A percentile compares a stretch with the other conserved stretches of the same genome.
Evolutionary conservation across 164 flowering plant genomes (phyloP).

Genomic region (Umbilicus rupestris): DNA sequence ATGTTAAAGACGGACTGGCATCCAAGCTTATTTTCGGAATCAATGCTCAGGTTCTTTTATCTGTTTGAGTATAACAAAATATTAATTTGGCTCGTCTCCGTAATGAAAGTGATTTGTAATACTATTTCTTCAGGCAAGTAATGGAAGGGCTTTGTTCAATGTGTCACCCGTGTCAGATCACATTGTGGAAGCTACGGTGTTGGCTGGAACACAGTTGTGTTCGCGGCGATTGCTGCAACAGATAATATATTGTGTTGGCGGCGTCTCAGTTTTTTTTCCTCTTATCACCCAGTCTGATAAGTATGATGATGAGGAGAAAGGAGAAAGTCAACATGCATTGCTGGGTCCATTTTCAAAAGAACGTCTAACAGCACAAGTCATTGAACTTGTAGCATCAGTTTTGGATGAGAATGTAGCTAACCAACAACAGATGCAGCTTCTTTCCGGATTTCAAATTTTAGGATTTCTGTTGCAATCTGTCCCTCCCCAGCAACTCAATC

Average conservation of each 20-base stretch:
- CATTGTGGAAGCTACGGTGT: constrained; percentile 46
- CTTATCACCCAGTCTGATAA: constrained; percentile 65
- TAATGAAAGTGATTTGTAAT: background rate
- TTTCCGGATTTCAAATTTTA: constrained; percentile 80
- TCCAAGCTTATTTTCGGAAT: constrained; percentile 81
- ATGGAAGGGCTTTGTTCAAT: constrained; percentile 63
- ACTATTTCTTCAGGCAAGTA: constrained; percentile 58
- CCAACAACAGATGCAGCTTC: constrained; percentile 95
- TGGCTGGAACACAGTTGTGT: constrained; percentile 78
- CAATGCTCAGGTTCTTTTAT: constrained; percentile 76
- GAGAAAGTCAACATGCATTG: constrained; percentile 24
- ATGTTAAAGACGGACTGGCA: constrained; percentile 83
- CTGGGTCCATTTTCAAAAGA: constrained; percentile 55
- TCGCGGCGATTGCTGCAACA: constrained; percentile 85
- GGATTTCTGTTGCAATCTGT: constrained; percentile 86
- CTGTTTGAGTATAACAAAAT: background rate
- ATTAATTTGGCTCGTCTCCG: background rate
- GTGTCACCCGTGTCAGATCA: constrained; percentile 61
- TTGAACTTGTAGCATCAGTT: constrained; percentile 81
- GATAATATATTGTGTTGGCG: constrained; percentile 98
- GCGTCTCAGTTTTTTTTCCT: constrained; percentile 94
- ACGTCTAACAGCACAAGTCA: constrained; percentile 67
- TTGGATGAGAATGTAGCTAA: constrained; percentile 85
- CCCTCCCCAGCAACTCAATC: constrained; percentile 69
- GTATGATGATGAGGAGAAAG: constrained; percentile 41